Conservation (phyloP, 441 rosid genomes). For the Gossypium schwendimanii region DNA sequence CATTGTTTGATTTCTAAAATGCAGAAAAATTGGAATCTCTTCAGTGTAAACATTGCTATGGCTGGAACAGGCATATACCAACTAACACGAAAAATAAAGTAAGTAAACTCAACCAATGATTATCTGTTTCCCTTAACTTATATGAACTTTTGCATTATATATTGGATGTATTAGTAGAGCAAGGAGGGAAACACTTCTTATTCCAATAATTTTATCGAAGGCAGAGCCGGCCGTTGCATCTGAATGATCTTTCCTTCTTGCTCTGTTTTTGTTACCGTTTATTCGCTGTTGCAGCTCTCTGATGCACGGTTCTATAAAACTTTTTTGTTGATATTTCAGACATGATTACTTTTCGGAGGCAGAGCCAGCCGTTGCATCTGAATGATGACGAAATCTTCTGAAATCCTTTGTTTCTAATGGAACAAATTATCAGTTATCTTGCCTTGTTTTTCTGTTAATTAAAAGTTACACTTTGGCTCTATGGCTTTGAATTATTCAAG, state of each 20-base stretch:
- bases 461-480: not conserved
- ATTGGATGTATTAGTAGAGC: not conserved
- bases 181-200: not conserved
- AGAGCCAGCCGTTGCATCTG: slow-evolving; percentile 47
- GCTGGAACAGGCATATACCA: slow-evolving; percentile 84
- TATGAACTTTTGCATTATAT: not conserved
- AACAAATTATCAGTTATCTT: not conserved
- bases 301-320: not conserved
- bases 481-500: not conserved
- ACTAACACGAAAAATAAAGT: slow-evolving; percentile 73
- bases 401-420: not conserved
- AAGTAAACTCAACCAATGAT: slow-evolving; percentile 22
- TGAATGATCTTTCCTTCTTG: slow-evolving; percentile 33
- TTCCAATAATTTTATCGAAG: slow-evolving; percentile 16
- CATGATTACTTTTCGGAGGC: slow-evolving; percentile 54
- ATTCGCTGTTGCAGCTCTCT: not conserved
- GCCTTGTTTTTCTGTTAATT: not conserved
- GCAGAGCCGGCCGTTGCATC: slow-evolving; percentile 44
- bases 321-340: slow-evolving; percentile 32
- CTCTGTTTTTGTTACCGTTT: not conserved
- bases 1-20: slow-evolving; percentile 13
- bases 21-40: slow-evolving; percentile 97
- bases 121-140: not conserved
- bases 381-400: slow-evolving; percentile 36
- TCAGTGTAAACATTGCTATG: slow-evolving; percentile 80